A percentile compares a stretch with the other conserved stretches of the same genome.
phyloP scores from a whole-genome alignment of 2,329 filamentous ascomycete species.

The Ustilaginoidea virens region DNA sequence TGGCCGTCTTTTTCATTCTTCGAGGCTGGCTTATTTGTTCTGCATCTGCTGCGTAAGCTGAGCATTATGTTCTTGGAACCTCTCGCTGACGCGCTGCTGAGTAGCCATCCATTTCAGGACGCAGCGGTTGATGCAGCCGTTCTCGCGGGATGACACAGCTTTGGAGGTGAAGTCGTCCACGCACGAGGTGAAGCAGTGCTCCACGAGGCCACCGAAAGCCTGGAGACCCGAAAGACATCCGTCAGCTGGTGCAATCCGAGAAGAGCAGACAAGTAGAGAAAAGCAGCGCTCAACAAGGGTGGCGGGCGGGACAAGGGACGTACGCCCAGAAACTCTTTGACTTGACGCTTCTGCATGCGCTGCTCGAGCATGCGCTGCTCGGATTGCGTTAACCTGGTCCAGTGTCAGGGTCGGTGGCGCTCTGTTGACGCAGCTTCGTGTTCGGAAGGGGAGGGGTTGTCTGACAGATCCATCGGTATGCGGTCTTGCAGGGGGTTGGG shows the following conservation, averaged over 20 bases:
- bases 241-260: neutral
- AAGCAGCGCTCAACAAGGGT: too few species aligned
- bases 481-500: too few species aligned
- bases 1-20: neutral
- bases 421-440: too few species aligned
- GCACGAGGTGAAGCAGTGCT: constrained; percentile 92
- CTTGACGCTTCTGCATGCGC: constrained; percentile 94
- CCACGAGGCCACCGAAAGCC: constrained; percentile 35
- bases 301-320: constrained; percentile 19
- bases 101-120: constrained; percentile 93
- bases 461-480: constrained; percentile 10
- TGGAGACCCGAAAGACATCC: constrained; percentile 6
- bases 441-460: neutral
- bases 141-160: constrained; percentile 74
- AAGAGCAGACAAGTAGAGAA: too few species aligned
- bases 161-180: constrained; percentile 98
- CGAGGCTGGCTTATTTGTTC: constrained; percentile 21
- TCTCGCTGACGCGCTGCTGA: constrained; percentile 76
- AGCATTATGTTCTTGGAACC: constrained; percentile 63
- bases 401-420: too few species aligned
- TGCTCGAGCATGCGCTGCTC: constrained; percentile 88
- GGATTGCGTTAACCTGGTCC: constrained; percentile 44
- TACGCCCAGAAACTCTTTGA: constrained; percentile 98
- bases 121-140: constrained; percentile 83
- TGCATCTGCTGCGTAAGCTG: constrained; percentile 39